These are phyloP conservation scores for Eucalyptus albens DNA, from an alignment of 345 rosid species.

Conservation along the genomic window DNA sequence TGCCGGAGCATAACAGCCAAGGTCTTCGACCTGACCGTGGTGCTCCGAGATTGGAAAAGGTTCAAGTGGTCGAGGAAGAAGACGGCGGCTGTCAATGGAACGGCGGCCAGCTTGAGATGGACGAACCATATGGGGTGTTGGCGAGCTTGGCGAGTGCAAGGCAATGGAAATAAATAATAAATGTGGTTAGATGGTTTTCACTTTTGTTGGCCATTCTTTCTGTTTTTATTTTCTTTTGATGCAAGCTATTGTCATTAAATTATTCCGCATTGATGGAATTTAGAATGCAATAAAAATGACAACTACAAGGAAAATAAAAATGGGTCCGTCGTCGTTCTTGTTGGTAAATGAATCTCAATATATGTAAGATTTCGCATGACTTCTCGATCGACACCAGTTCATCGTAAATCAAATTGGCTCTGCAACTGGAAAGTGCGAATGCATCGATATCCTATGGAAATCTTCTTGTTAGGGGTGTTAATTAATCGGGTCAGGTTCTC, in stretches of 20 bases:
- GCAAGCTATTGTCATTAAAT: neutral
- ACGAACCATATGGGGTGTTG: neutral
- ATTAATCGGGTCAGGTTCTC: neutral
- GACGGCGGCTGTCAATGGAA: neutral
- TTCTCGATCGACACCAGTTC: neutral
- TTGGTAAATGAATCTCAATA: neutral
- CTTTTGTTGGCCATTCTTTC: neutral
- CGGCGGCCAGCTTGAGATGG: neutral
- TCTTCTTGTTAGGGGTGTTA: neutral
- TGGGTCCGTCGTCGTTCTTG: neutral
- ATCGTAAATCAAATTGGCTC: neutral
- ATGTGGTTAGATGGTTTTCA: neutral
- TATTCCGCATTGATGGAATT: neutral
- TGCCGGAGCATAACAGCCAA: conserved; percentile 29
- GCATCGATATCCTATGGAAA: neutral
- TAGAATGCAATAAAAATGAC: neutral
- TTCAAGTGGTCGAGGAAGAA: neutral
- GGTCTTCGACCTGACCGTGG: conserved; percentile 7
- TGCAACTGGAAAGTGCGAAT: neutral
- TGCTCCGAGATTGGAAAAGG: conserved; percentile 17
- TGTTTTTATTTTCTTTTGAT: neutral
- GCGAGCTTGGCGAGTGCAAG: neutral
- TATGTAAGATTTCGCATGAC: neutral
- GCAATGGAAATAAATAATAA: neutral
- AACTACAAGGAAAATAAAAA: neutral